These are phyloP conservation scores for Salinomyces thailandicus DNA, from an alignment of 2,329 filamentous ascomycete species.

Conservation along the genomic window DNA sequence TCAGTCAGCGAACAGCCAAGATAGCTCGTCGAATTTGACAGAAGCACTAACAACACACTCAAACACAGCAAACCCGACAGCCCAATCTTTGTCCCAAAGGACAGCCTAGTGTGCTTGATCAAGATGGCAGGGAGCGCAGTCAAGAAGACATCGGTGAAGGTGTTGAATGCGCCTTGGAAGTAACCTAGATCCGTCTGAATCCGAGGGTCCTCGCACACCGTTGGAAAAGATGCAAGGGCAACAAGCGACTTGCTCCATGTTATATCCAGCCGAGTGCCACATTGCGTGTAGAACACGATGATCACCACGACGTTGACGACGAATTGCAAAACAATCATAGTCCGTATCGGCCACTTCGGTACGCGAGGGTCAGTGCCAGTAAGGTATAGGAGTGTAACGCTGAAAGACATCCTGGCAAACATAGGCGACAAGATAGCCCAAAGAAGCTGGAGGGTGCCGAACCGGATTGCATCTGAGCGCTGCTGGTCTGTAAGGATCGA, in stretches of 20 bases:
- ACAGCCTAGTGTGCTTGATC: conserved; percentile 19
- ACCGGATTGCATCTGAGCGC: conserved; percentile 11
- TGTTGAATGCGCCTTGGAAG: conserved; percentile 20
- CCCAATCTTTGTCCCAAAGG: conserved; percentile 17
- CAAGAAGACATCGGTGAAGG: conserved; percentile 21
- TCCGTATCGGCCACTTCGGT: conserved; percentile 19
- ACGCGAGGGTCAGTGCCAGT: conserved; percentile 17
- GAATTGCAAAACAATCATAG: conserved; percentile 18
- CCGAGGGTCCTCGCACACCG: conserved; percentile 12
- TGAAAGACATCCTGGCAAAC: conserved; percentile 20
- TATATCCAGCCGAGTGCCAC: conserved; percentile 16
- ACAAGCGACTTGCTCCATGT: conserved; percentile 6
- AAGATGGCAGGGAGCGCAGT: conserved; percentile 21
- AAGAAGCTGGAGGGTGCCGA: conserved; percentile 15
- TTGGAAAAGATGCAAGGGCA: neutral
- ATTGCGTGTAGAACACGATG: conserved; percentile 18
- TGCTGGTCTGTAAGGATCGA: conserved; percentile 11
- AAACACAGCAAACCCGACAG: conserved; percentile 18
- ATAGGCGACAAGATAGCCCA: conserved; percentile 19
- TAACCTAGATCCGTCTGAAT: conserved; percentile 14
- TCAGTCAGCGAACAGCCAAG: neutral
- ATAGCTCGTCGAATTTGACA: conserved; percentile 1
- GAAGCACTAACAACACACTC: conserved; percentile 14
- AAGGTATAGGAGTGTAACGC: conserved; percentile 21
- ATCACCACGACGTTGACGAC: conserved; percentile 17